Evolutionary conservation across 2,329 filamentous ascomycete genomes (phyloP).

Genomic region (Mycosphaerella sp.): DNA sequence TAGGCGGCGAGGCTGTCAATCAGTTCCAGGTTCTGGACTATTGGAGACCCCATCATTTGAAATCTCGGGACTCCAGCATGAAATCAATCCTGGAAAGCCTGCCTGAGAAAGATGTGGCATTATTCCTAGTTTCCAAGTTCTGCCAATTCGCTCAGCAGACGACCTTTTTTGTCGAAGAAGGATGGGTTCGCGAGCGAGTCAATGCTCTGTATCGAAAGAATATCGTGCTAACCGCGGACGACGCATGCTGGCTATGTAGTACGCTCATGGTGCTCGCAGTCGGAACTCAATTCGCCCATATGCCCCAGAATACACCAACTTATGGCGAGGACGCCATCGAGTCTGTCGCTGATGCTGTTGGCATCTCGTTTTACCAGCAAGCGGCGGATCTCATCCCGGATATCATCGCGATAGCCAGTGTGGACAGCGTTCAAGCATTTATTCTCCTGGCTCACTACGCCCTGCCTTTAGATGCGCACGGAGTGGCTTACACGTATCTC

Average conservation of each 20-base stretch:
- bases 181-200: slow-evolving; percentile 38
- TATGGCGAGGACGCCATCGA: slow-evolving; percentile 30
- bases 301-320: slow-evolving; percentile 4
- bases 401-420: slow-evolving; percentile 50
- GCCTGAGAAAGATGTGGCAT: slow-evolving; percentile 41
- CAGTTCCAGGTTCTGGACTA: slow-evolving; percentile 31
- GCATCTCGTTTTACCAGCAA: slow-evolving; percentile 52
- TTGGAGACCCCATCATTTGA: slow-evolving; percentile 39
- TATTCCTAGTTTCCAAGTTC: slow-evolving; percentile 40
- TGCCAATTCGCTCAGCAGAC: slow-evolving; percentile 42
- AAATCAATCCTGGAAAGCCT: slow-evolving; percentile 37
- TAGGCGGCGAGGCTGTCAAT: slow-evolving; percentile 17
- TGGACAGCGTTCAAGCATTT: slow-evolving; percentile 52
- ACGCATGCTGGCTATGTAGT: slow-evolving; percentile 37
- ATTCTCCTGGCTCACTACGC: slow-evolving; percentile 52
- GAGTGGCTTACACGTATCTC: slow-evolving; percentile 52
- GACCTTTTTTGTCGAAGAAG: slow-evolving; percentile 41
- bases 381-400: slow-evolving; percentile 51
- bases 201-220: slow-evolving; percentile 36
- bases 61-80: slow-evolving; percentile 36
- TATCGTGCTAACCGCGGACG: slow-evolving; percentile 33
- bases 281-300: slow-evolving; percentile 41
- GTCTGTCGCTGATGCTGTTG: slow-evolving; percentile 33
- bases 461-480: slow-evolving; percentile 51
- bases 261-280: slow-evolving; percentile 37